phyloP scores from a whole-genome alignment of 495 filamentous ascomycete genomes.

The Neurospora sp. region DNA sequence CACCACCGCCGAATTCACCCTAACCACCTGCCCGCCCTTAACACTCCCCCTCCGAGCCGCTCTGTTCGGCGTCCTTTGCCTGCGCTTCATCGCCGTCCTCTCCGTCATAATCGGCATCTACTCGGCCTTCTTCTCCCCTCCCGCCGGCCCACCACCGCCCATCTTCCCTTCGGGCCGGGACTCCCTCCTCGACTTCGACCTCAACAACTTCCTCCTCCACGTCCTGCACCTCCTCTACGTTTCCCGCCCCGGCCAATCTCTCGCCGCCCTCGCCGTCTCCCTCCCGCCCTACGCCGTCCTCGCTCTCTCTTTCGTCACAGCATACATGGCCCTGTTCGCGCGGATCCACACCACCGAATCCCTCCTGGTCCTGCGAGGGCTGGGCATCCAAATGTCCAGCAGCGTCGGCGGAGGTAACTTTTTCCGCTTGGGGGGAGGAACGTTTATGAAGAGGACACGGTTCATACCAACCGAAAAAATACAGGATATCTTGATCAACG shows the following conservation, averaged over 20 bases:
- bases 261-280: constrained; percentile 29
- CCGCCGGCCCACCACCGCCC: not conserved
- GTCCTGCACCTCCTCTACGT: constrained; percentile 23
- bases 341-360: constrained; percentile 61
- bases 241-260: constrained; percentile 20
- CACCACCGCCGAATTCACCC: constrained; percentile 77
- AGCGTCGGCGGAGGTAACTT: not conserved
- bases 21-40: constrained; percentile 57
- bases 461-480: constrained; percentile 93
- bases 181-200: constrained; percentile 2
- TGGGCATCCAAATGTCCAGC: constrained; percentile 72
- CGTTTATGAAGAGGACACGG: constrained; percentile 41
- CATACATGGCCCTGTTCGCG: constrained; percentile 24
- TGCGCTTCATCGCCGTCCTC: constrained; percentile 31
- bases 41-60: constrained; percentile 48
- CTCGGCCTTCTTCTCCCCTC: constrained; percentile 10
- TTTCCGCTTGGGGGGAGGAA: constrained; percentile 40
- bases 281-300: constrained; percentile 23
- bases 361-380: constrained; percentile 74
- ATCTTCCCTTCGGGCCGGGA: not conserved
- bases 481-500: constrained; percentile 86
- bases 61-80: constrained; percentile 37
- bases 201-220: constrained; percentile 19
- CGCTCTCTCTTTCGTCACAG: constrained; percentile 2
- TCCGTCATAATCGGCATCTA: constrained; percentile 28